Percentiles rank a stretch among this genome's conserved stretches.
Evolutionary conservation across 192 early-diverging fungal genomes (phyloP).

Genomic region (Backusella morwellensis): DNA sequence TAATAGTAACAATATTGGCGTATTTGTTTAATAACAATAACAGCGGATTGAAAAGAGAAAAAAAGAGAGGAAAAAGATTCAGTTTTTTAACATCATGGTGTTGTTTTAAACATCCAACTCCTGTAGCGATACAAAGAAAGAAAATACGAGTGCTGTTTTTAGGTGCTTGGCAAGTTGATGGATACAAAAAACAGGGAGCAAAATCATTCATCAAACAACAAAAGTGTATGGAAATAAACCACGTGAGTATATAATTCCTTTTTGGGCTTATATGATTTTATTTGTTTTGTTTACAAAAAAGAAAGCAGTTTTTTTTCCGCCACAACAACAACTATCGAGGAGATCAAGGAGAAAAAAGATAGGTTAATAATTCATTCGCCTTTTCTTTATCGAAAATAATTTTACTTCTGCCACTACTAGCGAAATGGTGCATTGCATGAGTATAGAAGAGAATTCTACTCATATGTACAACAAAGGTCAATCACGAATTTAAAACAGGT

Average conservation of each 20-base stretch:
- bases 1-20: neutral
- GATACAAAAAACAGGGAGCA: neutral
- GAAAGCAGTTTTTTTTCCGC: neutral
- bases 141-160: neutral
- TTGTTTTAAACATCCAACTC: neutral
- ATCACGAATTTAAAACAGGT: neutral
- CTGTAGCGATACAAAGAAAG: neutral
- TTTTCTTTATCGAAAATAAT: neutral
- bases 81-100: neutral
- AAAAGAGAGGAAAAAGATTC: neutral
- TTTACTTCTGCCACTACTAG: neutral
- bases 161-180: neutral
- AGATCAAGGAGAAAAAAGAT: neutral
- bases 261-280: neutral
- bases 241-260: neutral
- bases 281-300: conserved; percentile 5
- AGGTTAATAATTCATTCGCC: neutral
- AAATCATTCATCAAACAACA: neutral
- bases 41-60: neutral
- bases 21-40: neutral
- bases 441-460: neutral
- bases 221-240: conserved; percentile 1
- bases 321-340: neutral
- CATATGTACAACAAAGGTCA: neutral
- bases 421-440: neutral